phyloP scores from a whole-genome alignment of 306 rosid genomes.

The Cucurbita argyrosperma region DNA sequence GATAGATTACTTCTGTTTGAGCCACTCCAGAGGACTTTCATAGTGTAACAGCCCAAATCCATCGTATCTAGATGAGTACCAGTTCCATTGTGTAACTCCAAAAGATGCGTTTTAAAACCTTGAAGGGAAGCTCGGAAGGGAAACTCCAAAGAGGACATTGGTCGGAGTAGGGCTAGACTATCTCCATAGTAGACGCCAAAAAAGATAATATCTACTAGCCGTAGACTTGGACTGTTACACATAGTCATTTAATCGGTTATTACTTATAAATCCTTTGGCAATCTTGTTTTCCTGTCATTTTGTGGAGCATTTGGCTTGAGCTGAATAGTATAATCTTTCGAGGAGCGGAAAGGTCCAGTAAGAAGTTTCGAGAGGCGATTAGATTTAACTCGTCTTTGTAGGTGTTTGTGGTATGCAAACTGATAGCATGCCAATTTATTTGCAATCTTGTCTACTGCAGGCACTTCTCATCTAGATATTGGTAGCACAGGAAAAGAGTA shows the following conservation, averaged over 20 bases:
- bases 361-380: background rate
- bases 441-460: slow-evolving; percentile 17
- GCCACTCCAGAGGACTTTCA: background rate
- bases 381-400: background rate
- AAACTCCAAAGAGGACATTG: too few relatives aligned
- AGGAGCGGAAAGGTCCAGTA: background rate
- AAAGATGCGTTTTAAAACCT: too few relatives aligned
- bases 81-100: too few relatives aligned
- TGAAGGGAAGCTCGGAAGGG: too few relatives aligned
- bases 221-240: too few relatives aligned
- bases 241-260: background rate
- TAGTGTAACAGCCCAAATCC: too few relatives aligned
- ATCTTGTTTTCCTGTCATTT: background rate
- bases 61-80: too few relatives aligned
- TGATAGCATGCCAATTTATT: background rate
- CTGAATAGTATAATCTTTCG: background rate
- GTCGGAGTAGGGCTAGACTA: too few relatives aligned
- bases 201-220: too few relatives aligned
- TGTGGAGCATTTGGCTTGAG: background rate
- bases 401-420: background rate
- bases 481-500: slow-evolving; percentile 43
- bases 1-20: background rate
- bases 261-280: background rate
- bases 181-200: too few relatives aligned
- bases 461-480: slow-evolving; percentile 33